Evolutionary conservation across 1,284 basidiomycete genomes (phyloP).

Genomic region (Porodaedalea pini): DNA sequence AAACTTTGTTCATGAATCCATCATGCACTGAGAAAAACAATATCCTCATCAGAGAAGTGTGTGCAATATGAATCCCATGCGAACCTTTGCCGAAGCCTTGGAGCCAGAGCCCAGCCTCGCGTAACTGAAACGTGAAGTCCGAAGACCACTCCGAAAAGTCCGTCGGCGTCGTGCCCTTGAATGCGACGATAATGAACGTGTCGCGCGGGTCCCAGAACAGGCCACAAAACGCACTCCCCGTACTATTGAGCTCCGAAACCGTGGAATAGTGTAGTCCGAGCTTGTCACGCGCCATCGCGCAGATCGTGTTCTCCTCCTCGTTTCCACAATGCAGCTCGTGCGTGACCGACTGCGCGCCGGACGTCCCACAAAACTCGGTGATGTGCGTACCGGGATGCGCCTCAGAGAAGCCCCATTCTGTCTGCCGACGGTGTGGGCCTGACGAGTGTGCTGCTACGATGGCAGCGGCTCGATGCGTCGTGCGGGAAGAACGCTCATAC

Average conservation of each 20-base stretch:
- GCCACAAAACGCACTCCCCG: slow-evolving; percentile 25
- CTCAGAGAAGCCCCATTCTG: slow-evolving; percentile 3
- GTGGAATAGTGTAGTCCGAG: slow-evolving; percentile 24
- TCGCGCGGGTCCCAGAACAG: slow-evolving; percentile 25
- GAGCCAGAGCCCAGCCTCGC: slow-evolving; percentile 26
- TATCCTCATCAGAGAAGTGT: not conserved
- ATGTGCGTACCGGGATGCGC: slow-evolving; percentile 22
- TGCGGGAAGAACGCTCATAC: slow-evolving; percentile 27
- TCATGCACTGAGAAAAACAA: slow-evolving; percentile 24
- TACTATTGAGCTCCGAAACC: slow-evolving; percentile 27
- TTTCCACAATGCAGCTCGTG: slow-evolving; percentile 17
- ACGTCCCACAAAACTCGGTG: slow-evolving; percentile 18
- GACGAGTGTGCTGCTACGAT: not conserved
- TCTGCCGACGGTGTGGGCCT: slow-evolving; percentile 5
- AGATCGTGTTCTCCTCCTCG: slow-evolving; percentile 23
- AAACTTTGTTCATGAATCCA: slow-evolving; percentile 29
- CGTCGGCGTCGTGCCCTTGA: slow-evolving; percentile 33
- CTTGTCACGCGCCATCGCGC: slow-evolving; percentile 16
- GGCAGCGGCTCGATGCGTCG: slow-evolving; percentile 14
- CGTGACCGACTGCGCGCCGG: slow-evolving; percentile 19
- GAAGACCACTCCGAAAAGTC: slow-evolving; percentile 35
- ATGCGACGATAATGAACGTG: slow-evolving; percentile 27
- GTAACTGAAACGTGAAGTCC: slow-evolving; percentile 30
- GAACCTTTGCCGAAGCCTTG: slow-evolving; percentile 27
- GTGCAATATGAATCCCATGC: not conserved